These are phyloP conservation scores for Aspergillus vadensis DNA, from an alignment of 2,329 filamentous ascomycete genomes.

Conservation along the genomic window DNA sequence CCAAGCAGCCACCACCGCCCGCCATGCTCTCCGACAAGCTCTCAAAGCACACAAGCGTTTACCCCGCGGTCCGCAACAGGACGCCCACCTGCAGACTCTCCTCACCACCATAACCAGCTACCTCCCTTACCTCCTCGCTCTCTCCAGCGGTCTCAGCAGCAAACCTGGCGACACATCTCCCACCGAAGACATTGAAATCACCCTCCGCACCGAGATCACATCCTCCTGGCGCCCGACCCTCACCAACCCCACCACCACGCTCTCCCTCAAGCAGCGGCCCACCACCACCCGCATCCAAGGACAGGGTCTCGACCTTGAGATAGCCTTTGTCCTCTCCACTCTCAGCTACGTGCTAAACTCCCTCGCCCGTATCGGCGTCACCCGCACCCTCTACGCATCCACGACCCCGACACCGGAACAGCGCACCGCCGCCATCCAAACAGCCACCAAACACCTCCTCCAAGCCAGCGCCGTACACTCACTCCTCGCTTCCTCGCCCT, in stretches of 20 bases:
- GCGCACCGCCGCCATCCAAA: slow-evolving; percentile 68
- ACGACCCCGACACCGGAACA: slow-evolving; percentile 66
- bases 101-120: slow-evolving; percentile 73
- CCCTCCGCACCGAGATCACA: slow-evolving; percentile 68
- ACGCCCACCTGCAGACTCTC: slow-evolving; percentile 69
- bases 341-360: slow-evolving; percentile 74
- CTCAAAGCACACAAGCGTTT: slow-evolving; percentile 90
- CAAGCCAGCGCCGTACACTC: slow-evolving; percentile 77
- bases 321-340: slow-evolving; percentile 76
- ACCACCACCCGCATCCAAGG: slow-evolving; percentile 64
- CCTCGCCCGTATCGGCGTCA: slow-evolving; percentile 70
- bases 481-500: slow-evolving; percentile 64
- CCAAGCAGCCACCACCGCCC: slow-evolving; percentile 76
- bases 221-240: slow-evolving; percentile 82
- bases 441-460: slow-evolving; percentile 75
- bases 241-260: slow-evolving; percentile 47
- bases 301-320: slow-evolving; percentile 76
- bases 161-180: slow-evolving; percentile 44
- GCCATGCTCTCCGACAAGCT: slow-evolving; percentile 77
- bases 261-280: slow-evolving; percentile 35
- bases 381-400: slow-evolving; percentile 68
- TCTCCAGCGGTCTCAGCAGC: slow-evolving; percentile 71
- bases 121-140: slow-evolving; percentile 76
- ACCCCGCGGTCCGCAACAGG: slow-evolving; percentile 65
- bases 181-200: slow-evolving; percentile 67